Percentiles rank a stretch among this genome's conserved stretches.
These are phyloP conservation scores for Botrytis byssoidea DNA, from an alignment of 2,329 filamentous ascomycete species.

Conservation along the genomic window DNA sequence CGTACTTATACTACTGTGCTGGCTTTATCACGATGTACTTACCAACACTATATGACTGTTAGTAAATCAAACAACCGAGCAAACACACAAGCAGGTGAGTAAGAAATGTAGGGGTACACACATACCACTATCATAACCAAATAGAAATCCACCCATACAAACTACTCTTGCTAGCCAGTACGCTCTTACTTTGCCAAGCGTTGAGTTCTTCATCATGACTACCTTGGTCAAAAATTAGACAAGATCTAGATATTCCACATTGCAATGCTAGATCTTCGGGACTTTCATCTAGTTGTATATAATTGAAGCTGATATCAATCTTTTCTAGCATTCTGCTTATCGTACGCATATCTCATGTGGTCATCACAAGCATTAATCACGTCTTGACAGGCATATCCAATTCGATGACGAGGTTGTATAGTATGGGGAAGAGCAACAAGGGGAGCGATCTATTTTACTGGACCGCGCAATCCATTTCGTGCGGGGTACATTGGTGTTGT, in stretches of 20 bases:
- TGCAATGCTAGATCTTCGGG: not conserved
- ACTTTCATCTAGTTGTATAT: not conserved
- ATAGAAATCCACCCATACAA: slow-evolving; percentile 51
- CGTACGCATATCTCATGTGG: not conserved
- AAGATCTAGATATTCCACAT: not conserved
- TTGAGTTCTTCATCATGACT: not conserved
- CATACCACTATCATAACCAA: slow-evolving; percentile 44
- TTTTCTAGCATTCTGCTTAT: not conserved
- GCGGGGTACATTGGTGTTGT: not conserved
- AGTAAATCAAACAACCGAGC: not conserved
- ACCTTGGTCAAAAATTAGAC: not conserved
- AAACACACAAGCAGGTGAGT: not conserved
- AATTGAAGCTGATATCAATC: not conserved
- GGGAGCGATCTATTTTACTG: not conserved
- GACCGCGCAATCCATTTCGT: not conserved
- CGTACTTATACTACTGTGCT: not conserved
- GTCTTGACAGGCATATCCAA: not conserved
- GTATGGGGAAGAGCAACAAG: not conserved
- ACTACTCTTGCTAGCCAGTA: slow-evolving; percentile 53
- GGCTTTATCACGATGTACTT: not conserved
- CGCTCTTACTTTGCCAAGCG: slow-evolving; percentile 45
- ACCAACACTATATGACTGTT: slow-evolving; percentile 34
- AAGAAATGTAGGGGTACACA: not conserved
- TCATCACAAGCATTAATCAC: not conserved
- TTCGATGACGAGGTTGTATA: not conserved